Evolutionary conservation across 345 rosid species (phyloP).

Genomic region (Boechera divaricarpa): DNA sequence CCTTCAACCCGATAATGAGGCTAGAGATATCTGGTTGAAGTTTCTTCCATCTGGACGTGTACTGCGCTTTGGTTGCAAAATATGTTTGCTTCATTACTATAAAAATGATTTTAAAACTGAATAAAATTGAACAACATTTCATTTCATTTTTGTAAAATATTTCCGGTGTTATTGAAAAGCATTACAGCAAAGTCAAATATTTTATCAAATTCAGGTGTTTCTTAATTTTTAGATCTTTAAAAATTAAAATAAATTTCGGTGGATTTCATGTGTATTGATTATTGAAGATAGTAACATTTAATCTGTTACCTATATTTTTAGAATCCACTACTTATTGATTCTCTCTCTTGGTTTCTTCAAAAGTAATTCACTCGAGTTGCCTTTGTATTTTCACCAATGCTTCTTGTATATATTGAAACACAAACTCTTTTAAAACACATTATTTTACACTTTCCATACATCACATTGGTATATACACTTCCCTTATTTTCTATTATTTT

Average conservation of each 20-base stretch:
- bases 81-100: constrained; percentile 43
- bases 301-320: too few relatives aligned
- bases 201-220: not conserved
- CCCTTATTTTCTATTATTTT: too few relatives aligned
- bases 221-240: not conserved
- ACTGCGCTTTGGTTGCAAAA: constrained; percentile 93
- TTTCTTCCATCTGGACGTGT: constrained; percentile 81
- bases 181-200: not conserved
- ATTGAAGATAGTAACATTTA: too few relatives aligned
- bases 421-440: too few relatives aligned
- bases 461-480: too few relatives aligned
- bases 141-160: not conserved
- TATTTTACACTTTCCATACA: too few relatives aligned
- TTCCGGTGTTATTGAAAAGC: constrained; percentile 3
- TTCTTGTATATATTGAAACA: not conserved
- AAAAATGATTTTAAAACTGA: not conserved
- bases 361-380: not conserved
- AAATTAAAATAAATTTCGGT: not conserved
- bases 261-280: not conserved
- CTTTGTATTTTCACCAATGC: not conserved
- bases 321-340: not conserved
- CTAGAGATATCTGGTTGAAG: constrained; percentile 81
- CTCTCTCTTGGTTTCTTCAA: not conserved
- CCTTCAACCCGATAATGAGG: constrained; percentile 87
- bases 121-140: not conserved